These are phyloP conservation scores for Sesbania bispinosa DNA, from an alignment of 306 rosid species.

Conservation along the genomic window DNA sequence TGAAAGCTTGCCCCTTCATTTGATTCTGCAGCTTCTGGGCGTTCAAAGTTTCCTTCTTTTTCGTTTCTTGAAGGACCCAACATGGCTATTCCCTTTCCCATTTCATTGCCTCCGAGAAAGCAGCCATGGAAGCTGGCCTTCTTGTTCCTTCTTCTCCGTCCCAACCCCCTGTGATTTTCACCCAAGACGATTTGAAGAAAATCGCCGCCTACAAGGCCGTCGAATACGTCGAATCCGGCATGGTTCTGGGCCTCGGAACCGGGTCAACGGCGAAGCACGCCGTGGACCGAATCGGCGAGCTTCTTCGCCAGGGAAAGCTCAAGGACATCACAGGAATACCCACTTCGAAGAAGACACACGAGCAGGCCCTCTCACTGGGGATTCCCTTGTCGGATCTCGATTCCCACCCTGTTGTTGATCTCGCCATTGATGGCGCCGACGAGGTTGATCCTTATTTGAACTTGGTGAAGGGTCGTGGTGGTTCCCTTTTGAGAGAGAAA, in stretches of 20 bases:
- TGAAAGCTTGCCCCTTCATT: background rate
- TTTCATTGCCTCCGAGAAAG: slow-evolving; percentile 48
- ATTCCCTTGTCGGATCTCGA: slow-evolving; percentile 81
- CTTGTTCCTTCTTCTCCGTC: slow-evolving; percentile 43
- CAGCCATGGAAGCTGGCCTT: slow-evolving; percentile 62
- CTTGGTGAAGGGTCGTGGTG: slow-evolving; percentile 85
- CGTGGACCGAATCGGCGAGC: slow-evolving; percentile 75
- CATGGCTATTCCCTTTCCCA: slow-evolving; percentile 60
- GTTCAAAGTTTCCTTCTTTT: background rate
- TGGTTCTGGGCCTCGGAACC: slow-evolving; percentile 89
- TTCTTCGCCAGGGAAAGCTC: slow-evolving; percentile 63
- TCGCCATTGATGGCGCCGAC: slow-evolving; percentile 90
- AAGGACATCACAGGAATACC: slow-evolving; percentile 70
- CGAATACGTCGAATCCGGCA: slow-evolving; percentile 77
- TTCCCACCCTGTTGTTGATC: slow-evolving; percentile 62
- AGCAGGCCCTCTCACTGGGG: slow-evolving; percentile 65
- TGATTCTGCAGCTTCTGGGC: background rate
- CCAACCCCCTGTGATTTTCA: slow-evolving; percentile 39
- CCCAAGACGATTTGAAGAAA: slow-evolving; percentile 84
- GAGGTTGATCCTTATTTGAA: slow-evolving; percentile 77
- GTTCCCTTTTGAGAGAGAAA: slow-evolving; percentile 77
- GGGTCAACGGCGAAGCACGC: slow-evolving; percentile 90
- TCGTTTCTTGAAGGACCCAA: background rate
- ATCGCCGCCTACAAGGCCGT: slow-evolving; percentile 92
- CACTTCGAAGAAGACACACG: slow-evolving; percentile 71